A percentile compares a stretch with the other conserved stretches of the same genome.
These are phyloP conservation scores for Mycena haematopus DNA, from an alignment of 768 basidiomycete genomes.

Conservation along the genomic window DNA sequence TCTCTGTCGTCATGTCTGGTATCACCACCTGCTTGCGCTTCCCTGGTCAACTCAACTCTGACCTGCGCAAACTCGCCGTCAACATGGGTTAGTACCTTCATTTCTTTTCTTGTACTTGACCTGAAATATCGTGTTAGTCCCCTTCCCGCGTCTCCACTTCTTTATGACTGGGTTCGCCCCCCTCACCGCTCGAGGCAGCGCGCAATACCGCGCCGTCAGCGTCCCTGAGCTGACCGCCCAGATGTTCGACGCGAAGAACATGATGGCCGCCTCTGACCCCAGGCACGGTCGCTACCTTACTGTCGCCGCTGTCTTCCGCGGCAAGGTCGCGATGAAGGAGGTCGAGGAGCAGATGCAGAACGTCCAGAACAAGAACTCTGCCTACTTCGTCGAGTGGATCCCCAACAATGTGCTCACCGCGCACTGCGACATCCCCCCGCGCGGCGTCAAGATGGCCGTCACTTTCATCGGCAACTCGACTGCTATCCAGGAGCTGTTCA, in stretches of 20 bases:
- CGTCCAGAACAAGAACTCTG: conserved; percentile 96
- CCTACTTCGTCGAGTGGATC: conserved; percentile 99
- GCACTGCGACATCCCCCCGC: conserved; percentile 97
- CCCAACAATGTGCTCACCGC: conserved; percentile 98
- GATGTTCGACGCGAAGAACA: conserved; percentile 99
- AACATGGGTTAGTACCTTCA: too few relatives aligned
- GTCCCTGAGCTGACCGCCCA: conserved; percentile 98
- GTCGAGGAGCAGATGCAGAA: conserved; percentile 99
- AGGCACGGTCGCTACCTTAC: conserved; percentile 98
- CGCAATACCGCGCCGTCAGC: conserved; percentile 95
- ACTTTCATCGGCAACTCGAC: conserved; percentile 99
- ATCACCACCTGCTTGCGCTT: conserved; percentile 98
- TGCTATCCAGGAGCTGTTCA: conserved; percentile 97
- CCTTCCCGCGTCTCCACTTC: conserved; percentile 99
- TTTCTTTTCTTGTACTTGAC: too few relatives aligned
- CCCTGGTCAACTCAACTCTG: conserved; percentile 99
- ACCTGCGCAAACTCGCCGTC: conserved; percentile 96
- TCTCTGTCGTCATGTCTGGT: conserved; percentile 98
- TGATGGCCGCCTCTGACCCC: conserved; percentile 99
- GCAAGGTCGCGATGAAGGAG: conserved; percentile 99
- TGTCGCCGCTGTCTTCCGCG: conserved; percentile 97
- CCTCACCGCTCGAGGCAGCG: conserved; percentile 91
- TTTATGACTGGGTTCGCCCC: conserved; percentile 98
- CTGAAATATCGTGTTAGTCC: too few relatives aligned
- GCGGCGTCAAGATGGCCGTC: conserved; percentile 95